These are phyloP conservation scores for Phoma sp. DNA, from an alignment of 2,329 filamentous ascomycete genomes.

Conservation along the genomic window DNA sequence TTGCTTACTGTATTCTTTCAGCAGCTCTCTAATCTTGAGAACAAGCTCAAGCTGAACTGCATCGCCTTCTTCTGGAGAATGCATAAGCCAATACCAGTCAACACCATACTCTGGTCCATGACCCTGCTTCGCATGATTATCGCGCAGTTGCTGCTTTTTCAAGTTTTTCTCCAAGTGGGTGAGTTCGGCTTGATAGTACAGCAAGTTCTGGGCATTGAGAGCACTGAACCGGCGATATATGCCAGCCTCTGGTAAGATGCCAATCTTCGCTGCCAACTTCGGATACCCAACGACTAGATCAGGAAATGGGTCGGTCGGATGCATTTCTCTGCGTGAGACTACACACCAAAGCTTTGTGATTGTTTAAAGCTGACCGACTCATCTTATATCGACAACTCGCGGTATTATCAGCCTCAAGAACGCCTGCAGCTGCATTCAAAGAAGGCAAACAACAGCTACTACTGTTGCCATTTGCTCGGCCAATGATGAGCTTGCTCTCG, in stretches of 20 bases:
- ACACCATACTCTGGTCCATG: neutral
- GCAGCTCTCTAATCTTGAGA: neutral
- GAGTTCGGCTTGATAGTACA: conserved; percentile 18
- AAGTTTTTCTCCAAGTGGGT: conserved; percentile 3
- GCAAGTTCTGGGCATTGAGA: conserved; percentile 12
- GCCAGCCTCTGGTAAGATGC: conserved; percentile 3
- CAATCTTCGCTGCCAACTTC: conserved; percentile 8
- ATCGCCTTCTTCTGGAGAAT: neutral
- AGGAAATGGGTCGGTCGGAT: too few relatives aligned
- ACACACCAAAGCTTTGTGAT: too few relatives aligned
- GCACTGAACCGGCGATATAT: conserved; percentile 12
- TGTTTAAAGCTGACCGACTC: too few relatives aligned
- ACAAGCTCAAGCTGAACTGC: neutral
- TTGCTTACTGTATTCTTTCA: neutral
- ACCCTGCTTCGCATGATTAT: neutral
- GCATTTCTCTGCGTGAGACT: too few relatives aligned
- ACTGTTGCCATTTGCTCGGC: too few relatives aligned
- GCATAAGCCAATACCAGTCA: neutral
- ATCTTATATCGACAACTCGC: too few relatives aligned
- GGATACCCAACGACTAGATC: conserved; percentile 1
- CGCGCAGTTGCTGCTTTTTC: neutral
- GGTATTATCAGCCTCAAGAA: too few relatives aligned
- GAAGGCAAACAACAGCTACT: too few relatives aligned
- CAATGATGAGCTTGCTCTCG: too few relatives aligned
- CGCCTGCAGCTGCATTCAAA: too few relatives aligned